These are phyloP conservation scores for Perkinsus chesapeaki DNA, from an alignment of 169 alveolate genomes.

Conservation along the genomic window DNA sequence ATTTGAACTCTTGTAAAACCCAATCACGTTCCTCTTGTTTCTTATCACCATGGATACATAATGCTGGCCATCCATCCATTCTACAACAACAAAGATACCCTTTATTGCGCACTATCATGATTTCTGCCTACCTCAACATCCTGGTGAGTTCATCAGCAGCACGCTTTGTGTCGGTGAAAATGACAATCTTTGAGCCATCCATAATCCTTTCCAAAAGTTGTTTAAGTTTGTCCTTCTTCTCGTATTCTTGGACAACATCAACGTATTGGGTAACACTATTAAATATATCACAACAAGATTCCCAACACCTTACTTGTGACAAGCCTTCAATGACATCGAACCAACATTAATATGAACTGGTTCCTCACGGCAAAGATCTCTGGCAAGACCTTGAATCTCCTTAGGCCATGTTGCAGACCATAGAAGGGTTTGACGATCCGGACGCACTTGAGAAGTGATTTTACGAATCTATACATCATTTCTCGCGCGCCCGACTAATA, in stretches of 20 bases:
- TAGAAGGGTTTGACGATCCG: constrained; percentile 87
- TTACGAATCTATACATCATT: constrained; percentile 62
- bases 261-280: neutral
- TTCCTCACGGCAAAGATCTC: constrained; percentile 82
- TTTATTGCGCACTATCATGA: neutral
- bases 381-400: constrained; percentile 87
- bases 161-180: constrained; percentile 78
- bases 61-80: constrained; percentile 83
- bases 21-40: constrained; percentile 81
- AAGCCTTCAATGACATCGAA: constrained; percentile 73
- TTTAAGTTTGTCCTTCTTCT: constrained; percentile 42
- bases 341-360: constrained; percentile 96
- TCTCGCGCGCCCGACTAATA: neutral
- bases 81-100: neutral
- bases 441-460: constrained; percentile 78
- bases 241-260: constrained; percentile 57
- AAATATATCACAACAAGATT: neutral
- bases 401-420: constrained; percentile 99
- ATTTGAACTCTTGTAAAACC: constrained; percentile 88
- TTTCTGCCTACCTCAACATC: constrained; percentile 9
- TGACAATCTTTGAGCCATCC: constrained; percentile 69
- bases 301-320: constrained; percentile 44
- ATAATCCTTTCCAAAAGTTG: constrained; percentile 44
- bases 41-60: constrained; percentile 96
- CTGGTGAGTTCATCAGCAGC: constrained; percentile 36